Conservation (phyloP, 2,329 filamentous ascomycete species). For the Drechslerella dactyloides region DNA sequence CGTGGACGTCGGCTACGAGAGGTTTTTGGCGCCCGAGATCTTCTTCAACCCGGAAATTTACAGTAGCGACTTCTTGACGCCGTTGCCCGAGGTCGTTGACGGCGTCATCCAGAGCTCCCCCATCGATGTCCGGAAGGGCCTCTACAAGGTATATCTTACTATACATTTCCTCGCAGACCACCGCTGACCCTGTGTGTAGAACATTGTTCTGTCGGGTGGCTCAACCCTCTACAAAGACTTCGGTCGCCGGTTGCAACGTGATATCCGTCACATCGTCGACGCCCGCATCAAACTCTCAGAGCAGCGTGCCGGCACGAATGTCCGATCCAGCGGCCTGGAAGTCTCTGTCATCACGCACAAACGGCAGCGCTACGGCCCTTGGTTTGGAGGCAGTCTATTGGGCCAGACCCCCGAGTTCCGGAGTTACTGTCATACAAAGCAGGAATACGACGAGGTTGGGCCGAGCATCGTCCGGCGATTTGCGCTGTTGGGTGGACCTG, state of each 20-base stretch:
- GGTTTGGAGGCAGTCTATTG: slow-evolving; percentile 96
- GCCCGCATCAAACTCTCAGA: slow-evolving; percentile 91
- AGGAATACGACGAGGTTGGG: slow-evolving; percentile 90
- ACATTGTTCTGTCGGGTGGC: slow-evolving; percentile 96
- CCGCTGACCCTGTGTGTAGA: slow-evolving; percentile 59
- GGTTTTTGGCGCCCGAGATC: slow-evolving; percentile 96
- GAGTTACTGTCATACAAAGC: slow-evolving; percentile 97
- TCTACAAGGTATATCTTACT: slow-evolving; percentile 72
- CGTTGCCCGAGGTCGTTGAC: slow-evolving; percentile 91
- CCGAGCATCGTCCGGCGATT: slow-evolving; percentile 95
- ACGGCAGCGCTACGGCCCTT: slow-evolving; percentile 93
- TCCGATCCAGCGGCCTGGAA: slow-evolving; percentile 89
- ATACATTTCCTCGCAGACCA: background rate
- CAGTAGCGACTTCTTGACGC: slow-evolving; percentile 96
- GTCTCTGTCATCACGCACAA: slow-evolving; percentile 98
- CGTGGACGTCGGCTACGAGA: slow-evolving; percentile 96
- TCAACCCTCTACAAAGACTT: slow-evolving; percentile 99
- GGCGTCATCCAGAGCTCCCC: slow-evolving; percentile 96
- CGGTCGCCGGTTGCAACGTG: slow-evolving; percentile 89
- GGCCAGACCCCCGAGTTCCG: slow-evolving; percentile 98
- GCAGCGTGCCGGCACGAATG: slow-evolving; percentile 79
- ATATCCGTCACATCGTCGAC: slow-evolving; percentile 95
- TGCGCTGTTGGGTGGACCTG: slow-evolving; percentile 88
- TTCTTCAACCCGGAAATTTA: slow-evolving; percentile 99
- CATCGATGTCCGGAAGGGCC: slow-evolving; percentile 92